phyloP scores from a whole-genome alignment of 2,329 filamentous ascomycete species.

The Rachicladosporium sp. region DNA sequence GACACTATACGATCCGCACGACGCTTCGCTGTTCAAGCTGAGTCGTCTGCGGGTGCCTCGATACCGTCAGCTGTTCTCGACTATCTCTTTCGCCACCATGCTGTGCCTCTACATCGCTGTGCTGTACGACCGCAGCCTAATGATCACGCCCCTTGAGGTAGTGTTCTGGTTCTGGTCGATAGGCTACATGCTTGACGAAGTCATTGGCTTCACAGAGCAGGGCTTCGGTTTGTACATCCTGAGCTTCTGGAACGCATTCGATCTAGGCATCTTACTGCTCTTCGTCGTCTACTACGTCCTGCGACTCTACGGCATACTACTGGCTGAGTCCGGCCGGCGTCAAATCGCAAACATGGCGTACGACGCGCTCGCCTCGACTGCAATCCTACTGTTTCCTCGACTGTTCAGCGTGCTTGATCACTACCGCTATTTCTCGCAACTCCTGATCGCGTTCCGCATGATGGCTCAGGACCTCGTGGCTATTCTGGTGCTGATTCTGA shows the following conservation, averaged over 20 bases:
- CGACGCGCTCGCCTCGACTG: constrained; percentile 84
- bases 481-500: constrained; percentile 70
- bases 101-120: constrained; percentile 82
- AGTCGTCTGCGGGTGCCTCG: constrained; percentile 82
- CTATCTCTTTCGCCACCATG: constrained; percentile 71
- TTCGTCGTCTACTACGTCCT: constrained; percentile 84
- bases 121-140: constrained; percentile 58
- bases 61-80: constrained; percentile 83
- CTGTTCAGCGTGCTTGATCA: constrained; percentile 90
- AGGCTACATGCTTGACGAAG: constrained; percentile 91
- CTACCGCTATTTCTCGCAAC: constrained; percentile 89
- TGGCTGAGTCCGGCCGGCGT: constrained; percentile 57
- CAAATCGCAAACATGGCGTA: constrained; percentile 75
- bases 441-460: constrained; percentile 84
- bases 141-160: constrained; percentile 74
- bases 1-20: constrained; percentile 76
- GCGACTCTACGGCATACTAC: constrained; percentile 73
- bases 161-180: constrained; percentile 97
- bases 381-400: constrained; percentile 76
- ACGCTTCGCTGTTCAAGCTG: constrained; percentile 83
- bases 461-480: constrained; percentile 87
- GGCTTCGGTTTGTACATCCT: constrained; percentile 94
- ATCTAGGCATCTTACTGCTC: constrained; percentile 75
- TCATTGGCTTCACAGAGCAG: constrained; percentile 93
- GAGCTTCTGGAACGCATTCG: constrained; percentile 96